Percentiles rank a stretch among this genome's conserved stretches.
Conservation (phyloP, 2,329 filamentous ascomycete genomes). For the Calycina herbarum region DNA sequence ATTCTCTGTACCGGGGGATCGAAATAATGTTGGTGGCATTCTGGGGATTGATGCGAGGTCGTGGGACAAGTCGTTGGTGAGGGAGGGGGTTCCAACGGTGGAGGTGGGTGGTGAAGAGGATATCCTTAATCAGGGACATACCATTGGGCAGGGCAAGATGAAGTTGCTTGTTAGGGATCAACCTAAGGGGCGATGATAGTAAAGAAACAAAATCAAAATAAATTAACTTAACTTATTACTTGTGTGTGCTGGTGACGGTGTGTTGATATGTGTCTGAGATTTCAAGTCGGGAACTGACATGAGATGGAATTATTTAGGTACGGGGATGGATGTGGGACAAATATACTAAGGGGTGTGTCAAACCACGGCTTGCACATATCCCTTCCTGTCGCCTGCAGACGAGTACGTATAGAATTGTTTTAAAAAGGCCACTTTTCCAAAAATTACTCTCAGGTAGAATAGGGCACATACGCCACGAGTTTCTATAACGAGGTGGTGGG, state of each 20-base stretch:
- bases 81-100: slow-evolving; percentile 42
- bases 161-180: slow-evolving; percentile 60
- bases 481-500: no score
- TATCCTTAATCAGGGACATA: slow-evolving; percentile 64
- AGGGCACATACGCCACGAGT: no score
- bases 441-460: no score
- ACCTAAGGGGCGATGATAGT: slow-evolving; percentile 31
- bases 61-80: slow-evolving; percentile 61
- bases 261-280: not conserved
- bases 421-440: no score
- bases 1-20: slow-evolving; percentile 94
- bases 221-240: not conserved
- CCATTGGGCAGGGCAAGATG: slow-evolving; percentile 67
- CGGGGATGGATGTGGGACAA: not conserved
- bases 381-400: no score
- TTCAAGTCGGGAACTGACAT: not conserved
- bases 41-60: slow-evolving; percentile 67
- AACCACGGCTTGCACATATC: no score
- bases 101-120: slow-evolving; percentile 46
- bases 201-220: slow-evolving; percentile 6
- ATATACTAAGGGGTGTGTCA: not conserved
- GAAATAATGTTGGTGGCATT: slow-evolving; percentile 77
- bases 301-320: no score
- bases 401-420: no score
- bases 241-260: not conserved